Percentiles rank a stretch among this genome's conserved stretches.
These are phyloP conservation scores for Lactuca saligna DNA, from an alignment of 129 eudicot species.

Conservation along the genomic window DNA sequence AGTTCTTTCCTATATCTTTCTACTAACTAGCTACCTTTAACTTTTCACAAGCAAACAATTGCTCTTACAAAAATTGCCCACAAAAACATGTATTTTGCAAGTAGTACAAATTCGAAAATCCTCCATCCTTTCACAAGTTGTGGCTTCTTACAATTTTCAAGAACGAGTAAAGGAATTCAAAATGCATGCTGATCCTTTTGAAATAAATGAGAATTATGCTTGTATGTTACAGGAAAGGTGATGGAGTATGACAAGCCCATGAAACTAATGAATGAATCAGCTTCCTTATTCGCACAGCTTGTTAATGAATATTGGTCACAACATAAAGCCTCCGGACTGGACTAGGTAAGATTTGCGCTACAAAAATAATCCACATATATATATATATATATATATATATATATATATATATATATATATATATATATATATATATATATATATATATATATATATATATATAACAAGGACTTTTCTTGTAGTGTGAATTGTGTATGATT, in stretches of 20 bases:
- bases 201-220: neutral
- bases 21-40: neutral
- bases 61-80: no score
- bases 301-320: constrained; percentile 54
- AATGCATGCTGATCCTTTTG: neutral
- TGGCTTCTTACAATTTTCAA: neutral
- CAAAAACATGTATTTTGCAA: no score
- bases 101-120: no score
- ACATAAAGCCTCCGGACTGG: neutral
- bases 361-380: neutral
- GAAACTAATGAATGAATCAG: constrained; percentile 40
- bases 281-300: constrained; percentile 42
- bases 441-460: no score
- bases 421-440: no score
- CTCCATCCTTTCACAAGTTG: no score
- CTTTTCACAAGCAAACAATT: neutral
- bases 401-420: no score
- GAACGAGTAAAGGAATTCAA: neutral
- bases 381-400: no score
- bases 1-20: constrained; percentile 7
- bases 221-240: constrained; percentile 35
- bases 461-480: no score
- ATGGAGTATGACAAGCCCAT: constrained; percentile 50
- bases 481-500: no score
- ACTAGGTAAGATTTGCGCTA: neutral